Conservation (phyloP, 192 early-diverging fungal species). For the Paraglomus occultum region DNA sequence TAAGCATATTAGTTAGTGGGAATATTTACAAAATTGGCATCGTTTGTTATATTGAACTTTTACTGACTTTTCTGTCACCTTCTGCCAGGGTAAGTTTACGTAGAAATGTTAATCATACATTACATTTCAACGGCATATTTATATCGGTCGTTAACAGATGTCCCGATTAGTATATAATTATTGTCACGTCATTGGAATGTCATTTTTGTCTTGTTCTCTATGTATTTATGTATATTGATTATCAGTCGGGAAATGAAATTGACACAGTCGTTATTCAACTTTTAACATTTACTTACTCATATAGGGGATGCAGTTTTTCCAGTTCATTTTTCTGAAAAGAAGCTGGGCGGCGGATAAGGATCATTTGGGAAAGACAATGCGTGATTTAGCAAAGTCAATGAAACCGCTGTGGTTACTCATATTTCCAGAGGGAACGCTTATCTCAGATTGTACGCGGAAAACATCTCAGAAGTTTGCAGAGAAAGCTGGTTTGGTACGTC, state of each 20-base stretch:
- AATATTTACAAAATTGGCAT: background rate
- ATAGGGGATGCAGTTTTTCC: constrained; percentile 85
- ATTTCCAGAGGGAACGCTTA: constrained; percentile 95
- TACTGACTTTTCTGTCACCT: background rate
- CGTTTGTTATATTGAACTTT: constrained; percentile 7
- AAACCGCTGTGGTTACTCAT: constrained; percentile 88
- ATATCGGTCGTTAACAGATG: background rate
- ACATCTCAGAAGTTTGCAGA: constrained; percentile 71
- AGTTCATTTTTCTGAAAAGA: constrained; percentile 93
- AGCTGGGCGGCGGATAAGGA: constrained; percentile 76
- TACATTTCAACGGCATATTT: background rate
- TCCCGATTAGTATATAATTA: background rate
- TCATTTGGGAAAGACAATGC: constrained; percentile 58
- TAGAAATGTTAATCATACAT: background rate
- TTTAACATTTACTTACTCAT: background rate
- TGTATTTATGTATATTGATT: background rate
- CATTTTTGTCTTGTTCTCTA: background rate
- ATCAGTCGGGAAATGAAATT: background rate
- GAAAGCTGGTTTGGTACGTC: constrained; percentile 55
- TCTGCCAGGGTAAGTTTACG: background rate
- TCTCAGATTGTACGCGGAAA: constrained; percentile 70
- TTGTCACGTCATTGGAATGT: background rate
- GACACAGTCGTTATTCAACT: background rate
- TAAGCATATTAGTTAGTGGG: constrained; percentile 24
- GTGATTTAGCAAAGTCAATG: constrained; percentile 49